These are phyloP conservation scores for Dendrobium nobile DNA, from an alignment of 106 monocot genomes.

Conservation along the genomic window DNA sequence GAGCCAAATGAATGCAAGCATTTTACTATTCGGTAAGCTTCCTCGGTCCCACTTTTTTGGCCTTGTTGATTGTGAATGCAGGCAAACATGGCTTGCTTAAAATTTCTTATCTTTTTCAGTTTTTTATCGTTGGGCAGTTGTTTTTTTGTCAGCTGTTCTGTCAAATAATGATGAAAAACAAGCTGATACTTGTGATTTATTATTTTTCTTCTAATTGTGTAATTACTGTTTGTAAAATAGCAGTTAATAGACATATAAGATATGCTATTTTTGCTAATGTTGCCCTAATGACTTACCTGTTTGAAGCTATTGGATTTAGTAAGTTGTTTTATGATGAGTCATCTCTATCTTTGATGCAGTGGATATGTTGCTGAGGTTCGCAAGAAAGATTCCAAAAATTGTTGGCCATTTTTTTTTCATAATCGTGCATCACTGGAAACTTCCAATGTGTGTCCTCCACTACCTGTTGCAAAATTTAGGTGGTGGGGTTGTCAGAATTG, in stretches of 20 bases:
- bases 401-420: constrained; percentile 43
- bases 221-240: background rate
- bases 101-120: background rate
- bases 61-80: background rate
- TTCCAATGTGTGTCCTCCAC: constrained; percentile 29
- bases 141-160: background rate
- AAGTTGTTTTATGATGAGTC: background rate
- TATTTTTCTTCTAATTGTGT: background rate
- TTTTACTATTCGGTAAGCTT: constrained; percentile 10
- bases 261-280: background rate
- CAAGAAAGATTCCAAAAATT: constrained; percentile 33
- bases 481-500: constrained; percentile 74
- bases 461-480: constrained; percentile 44
- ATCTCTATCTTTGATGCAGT: constrained; percentile 23
- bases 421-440: constrained; percentile 12
- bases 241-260: background rate
- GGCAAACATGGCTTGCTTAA: background rate
- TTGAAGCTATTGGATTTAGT: background rate
- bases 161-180: background rate
- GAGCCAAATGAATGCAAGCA: constrained; percentile 6
- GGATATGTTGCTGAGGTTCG: constrained; percentile 55
- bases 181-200: background rate
- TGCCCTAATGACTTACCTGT: background rate
- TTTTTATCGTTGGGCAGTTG: background rate
- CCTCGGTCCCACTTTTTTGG: background rate